phyloP scores from a whole-genome alignment of 352 stramenopile genomes.

The Pythium chondricola region DNA sequence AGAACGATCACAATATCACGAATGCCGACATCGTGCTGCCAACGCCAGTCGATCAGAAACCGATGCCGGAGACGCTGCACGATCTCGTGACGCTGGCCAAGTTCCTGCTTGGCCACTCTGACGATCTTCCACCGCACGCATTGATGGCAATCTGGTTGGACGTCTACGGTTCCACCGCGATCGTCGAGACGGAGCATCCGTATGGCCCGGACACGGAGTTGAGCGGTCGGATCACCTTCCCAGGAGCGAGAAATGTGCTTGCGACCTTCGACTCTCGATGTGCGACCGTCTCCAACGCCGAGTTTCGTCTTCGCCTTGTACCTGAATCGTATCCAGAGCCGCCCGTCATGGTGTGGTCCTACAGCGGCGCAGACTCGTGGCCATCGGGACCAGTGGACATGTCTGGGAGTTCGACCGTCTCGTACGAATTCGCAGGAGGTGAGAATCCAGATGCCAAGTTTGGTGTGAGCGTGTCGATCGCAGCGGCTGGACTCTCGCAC shows the following conservation, averaged over 20 bases:
- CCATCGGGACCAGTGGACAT: conserved; percentile 42
- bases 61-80: conserved; percentile 34
- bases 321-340: neutral
- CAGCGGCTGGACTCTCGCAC: conserved; percentile 42
- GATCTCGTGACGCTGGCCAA: conserved; percentile 43
- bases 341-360: conserved; percentile 3
- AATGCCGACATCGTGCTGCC: conserved; percentile 31
- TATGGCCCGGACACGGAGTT: conserved; percentile 29
- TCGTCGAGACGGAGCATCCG: conserved; percentile 65
- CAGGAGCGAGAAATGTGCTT: conserved; percentile 43
- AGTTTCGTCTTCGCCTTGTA: conserved; percentile 12
- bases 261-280: conserved; percentile 68
- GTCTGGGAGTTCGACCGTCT: conserved; percentile 41
- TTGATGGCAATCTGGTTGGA: conserved; percentile 73
- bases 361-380: conserved; percentile 29
- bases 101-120: conserved; percentile 54
- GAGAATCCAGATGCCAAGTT: conserved; percentile 55
- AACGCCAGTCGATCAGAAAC: conserved; percentile 32
- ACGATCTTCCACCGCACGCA: conserved; percentile 42
- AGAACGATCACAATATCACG: neutral
- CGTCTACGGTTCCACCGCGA: conserved; percentile 49
- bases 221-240: conserved; percentile 37
- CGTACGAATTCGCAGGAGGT: conserved; percentile 51
- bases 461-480: conserved; percentile 53
- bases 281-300: conserved; percentile 19